phyloP scores from a whole-genome alignment of 2,329 filamentous ascomycete genomes.

The Stromatinia cepivora region DNA sequence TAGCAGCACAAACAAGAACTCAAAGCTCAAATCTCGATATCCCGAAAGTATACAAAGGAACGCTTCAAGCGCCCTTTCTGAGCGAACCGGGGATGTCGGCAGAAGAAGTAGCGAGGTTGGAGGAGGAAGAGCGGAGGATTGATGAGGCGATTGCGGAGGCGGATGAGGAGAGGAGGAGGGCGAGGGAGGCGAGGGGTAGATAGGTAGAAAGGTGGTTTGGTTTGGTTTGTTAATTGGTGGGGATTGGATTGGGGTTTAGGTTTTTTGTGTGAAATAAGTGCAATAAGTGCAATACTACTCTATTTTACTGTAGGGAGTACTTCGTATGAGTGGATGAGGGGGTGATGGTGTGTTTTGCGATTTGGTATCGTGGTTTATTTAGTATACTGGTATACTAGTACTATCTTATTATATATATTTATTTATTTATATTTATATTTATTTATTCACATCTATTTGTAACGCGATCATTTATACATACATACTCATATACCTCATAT shows the following conservation, averaged over 20 bases:
- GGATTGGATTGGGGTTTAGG: neutral
- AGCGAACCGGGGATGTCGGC: slow-evolving; percentile 34
- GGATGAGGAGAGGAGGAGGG: slow-evolving; percentile 28
- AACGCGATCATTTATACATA: neutral
- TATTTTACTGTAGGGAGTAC: no score
- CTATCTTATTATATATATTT: neutral
- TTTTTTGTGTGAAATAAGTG: no score
- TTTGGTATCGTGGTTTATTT: no score
- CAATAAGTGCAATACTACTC: no score
- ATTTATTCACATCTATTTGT: neutral
- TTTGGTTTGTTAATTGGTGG: neutral
- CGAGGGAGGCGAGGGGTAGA: slow-evolving; percentile 1
- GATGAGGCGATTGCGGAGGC: slow-evolving; percentile 39
- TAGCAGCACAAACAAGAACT: neutral
- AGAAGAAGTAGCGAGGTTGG: slow-evolving; percentile 35
- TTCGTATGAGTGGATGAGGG: no score
- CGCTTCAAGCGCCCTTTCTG: slow-evolving; percentile 27
- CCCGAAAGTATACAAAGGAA: slow-evolving; percentile 1
- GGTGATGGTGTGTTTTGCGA: no score
- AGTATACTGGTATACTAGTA: no score
- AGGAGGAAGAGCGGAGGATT: slow-evolving; percentile 40
- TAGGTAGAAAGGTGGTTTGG: neutral
- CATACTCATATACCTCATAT: no score
- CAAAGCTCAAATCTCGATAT: neutral
- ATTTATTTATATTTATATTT: neutral